Evolutionary conservation across 495 filamentous ascomycete genomes (phyloP).

Genomic region (Aspergillus mulundensis): DNA sequence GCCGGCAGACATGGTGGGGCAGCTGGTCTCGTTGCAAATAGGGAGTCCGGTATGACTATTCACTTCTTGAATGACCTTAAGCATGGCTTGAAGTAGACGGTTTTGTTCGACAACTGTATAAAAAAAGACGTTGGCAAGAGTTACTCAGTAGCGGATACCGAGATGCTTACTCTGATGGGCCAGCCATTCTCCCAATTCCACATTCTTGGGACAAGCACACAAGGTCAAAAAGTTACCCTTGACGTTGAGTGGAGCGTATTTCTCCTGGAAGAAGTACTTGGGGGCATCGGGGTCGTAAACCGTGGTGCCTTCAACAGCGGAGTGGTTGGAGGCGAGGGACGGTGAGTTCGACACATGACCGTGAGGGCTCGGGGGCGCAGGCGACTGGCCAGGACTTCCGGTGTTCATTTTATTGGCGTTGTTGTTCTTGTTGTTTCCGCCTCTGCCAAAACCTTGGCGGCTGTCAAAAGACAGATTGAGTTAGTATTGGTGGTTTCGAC

Average conservation of each 20-base stretch:
- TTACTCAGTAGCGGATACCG: background rate
- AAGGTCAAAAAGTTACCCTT: constrained; percentile 96
- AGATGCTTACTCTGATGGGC: constrained; percentile 77
- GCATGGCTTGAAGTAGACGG: constrained; percentile 77
- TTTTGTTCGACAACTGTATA: constrained; percentile 81
- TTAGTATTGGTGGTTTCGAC: constrained; percentile 42
- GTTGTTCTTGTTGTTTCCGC: constrained; percentile 48
- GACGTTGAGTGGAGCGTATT: constrained; percentile 80
- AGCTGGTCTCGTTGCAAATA: constrained; percentile 77
- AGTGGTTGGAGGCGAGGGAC: constrained; percentile 48
- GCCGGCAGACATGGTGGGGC: constrained; percentile 88
- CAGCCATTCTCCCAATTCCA: constrained; percentile 90
- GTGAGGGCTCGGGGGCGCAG: constrained; percentile 40
- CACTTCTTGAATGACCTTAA: constrained; percentile 73
- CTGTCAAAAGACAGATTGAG: constrained; percentile 24
- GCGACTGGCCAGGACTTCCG: constrained; percentile 44
- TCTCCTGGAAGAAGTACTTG: constrained; percentile 72
- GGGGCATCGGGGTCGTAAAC: constrained; percentile 52
- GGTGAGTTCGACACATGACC: constrained; percentile 56
- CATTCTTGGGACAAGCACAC: constrained; percentile 80
- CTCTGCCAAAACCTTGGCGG: constrained; percentile 50
- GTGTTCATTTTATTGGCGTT: constrained; percentile 44
- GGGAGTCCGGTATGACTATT: constrained; percentile 65
- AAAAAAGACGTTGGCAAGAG: constrained; percentile 17
- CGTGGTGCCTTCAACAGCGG: constrained; percentile 43